A percentile compares a stretch with the other conserved stretches of the same genome.
phyloP scores from a whole-genome alignment of 352 stramenopile species.

The Globisporangium echinulatum region DNA sequence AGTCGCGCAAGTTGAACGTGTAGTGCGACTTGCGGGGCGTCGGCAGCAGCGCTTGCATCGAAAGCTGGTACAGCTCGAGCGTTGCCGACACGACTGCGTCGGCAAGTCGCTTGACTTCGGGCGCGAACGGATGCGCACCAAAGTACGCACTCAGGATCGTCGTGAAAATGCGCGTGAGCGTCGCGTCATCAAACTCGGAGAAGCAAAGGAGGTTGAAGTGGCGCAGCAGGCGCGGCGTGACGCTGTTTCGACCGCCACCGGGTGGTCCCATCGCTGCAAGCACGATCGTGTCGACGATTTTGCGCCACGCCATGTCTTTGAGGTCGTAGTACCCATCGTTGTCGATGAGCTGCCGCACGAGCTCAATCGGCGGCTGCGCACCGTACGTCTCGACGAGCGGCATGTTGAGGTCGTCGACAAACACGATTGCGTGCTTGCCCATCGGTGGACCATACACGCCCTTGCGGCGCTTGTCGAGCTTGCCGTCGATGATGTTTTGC shows the following conservation, averaged over 20 bases:
- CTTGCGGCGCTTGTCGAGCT: slow-evolving; percentile 91
- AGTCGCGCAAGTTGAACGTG: slow-evolving; percentile 94
- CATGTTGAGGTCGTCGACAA: slow-evolving; percentile 96
- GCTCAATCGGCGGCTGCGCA: slow-evolving; percentile 89
- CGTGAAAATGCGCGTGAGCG: slow-evolving; percentile 89
- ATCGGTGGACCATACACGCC: slow-evolving; percentile 88
- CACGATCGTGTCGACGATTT: slow-evolving; percentile 88
- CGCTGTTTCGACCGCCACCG: slow-evolving; percentile 85
- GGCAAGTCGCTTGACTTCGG: slow-evolving; percentile 66
- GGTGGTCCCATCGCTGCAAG: slow-evolving; percentile 89
- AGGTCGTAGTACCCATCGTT: slow-evolving; percentile 90
- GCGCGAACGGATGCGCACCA: slow-evolving; percentile 42
- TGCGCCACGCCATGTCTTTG: slow-evolving; percentile 91
- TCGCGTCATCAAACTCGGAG: slow-evolving; percentile 91
- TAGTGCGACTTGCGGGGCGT: slow-evolving; percentile 95
- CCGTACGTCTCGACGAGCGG: slow-evolving; percentile 92
- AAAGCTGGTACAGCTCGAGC: slow-evolving; percentile 86
- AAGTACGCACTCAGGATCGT: slow-evolving; percentile 91
- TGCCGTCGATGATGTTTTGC: slow-evolving; percentile 94
- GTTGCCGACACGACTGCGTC: slow-evolving; percentile 85
- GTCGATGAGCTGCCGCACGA: slow-evolving; percentile 89
- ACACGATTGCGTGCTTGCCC: slow-evolving; percentile 83
- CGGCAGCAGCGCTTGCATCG: slow-evolving; percentile 82
- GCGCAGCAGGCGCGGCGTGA: slow-evolving; percentile 87
- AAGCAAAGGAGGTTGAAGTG: slow-evolving; percentile 94